These are phyloP conservation scores for Microsporum canis DNA, from an alignment of 2,329 filamentous ascomycete species.

Conservation along the genomic window DNA sequence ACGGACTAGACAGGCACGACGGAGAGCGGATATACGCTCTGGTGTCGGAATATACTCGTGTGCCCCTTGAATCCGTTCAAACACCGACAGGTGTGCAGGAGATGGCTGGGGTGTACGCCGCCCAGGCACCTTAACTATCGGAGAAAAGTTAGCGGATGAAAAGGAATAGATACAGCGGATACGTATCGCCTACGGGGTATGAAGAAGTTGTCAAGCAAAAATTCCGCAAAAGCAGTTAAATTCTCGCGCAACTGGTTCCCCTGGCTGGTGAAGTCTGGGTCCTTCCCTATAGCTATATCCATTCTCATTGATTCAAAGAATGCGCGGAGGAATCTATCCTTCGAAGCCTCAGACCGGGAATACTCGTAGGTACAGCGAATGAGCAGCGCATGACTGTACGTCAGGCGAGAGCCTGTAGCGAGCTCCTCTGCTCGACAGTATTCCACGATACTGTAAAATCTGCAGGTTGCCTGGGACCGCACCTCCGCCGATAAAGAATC, in stretches of 20 bases:
- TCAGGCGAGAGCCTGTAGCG: neutral
- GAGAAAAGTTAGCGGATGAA: neutral
- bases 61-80: neutral
- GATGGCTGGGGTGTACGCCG: neutral
- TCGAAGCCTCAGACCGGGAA: neutral
- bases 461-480: neutral
- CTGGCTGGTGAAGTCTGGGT: neutral
- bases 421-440: neutral
- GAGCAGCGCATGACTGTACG: neutral
- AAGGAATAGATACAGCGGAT: neutral
- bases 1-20: slow-evolving; percentile 13
- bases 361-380: neutral
- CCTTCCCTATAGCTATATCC: neutral
- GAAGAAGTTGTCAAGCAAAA: neutral
- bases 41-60: slow-evolving; percentile 6
- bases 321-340: neutral
- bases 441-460: neutral
- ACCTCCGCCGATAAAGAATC: too few species aligned
- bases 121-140: neutral
- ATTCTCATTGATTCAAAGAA: neutral
- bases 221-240: neutral
- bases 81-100: neutral
- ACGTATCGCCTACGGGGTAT: neutral
- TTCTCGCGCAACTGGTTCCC: neutral
- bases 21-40: slow-evolving; percentile 12